Evolutionary conservation across 768 basidiomycete species (phyloP), one percentile per base, ranked within the genome.

Genomic region (Tylopilus sp.): DNA sequence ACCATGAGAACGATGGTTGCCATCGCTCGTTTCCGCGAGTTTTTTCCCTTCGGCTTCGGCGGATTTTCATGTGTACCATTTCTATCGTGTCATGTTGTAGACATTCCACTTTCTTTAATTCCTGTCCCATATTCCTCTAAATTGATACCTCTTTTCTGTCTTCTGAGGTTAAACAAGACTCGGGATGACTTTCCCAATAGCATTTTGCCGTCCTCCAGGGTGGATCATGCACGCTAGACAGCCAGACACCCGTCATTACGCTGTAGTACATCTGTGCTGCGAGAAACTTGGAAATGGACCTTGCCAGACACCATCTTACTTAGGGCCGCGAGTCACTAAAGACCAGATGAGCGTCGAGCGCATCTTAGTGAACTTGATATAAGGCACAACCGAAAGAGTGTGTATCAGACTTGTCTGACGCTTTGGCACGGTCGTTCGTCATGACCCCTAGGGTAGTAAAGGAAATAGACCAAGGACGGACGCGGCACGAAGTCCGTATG

Each of bases 311-410:
- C 0, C 50, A 66, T 63, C 65, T 68, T 38, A 19, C 17, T n/a
- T n/a, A n/a, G n/a, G n/a, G n/a, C n/a, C n/a, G n/a, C n/a, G n/a
- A n/a, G n/a, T n/a, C n/a, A n/a, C 42, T 25, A 11, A 21, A 21
- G 3, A 44, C 40, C 30, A 11, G 29, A 26, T 57, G 22, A 55
- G 26, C 30, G 25, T 22, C 36, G 36, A 40, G 10, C 2, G 42
- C 12, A 31, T 25, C 8, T 19, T 10, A 43, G 17, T 54, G 48
- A 41, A 69, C 69, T 64, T 71, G 64, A 33, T 71, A 68, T n/a
- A 68, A 37, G 30, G 67, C 60, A 42, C 63, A 64, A 10, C 67
- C 69, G 24, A 71, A 61, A 21, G 67, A 54, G 40, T 61, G 67
- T 40, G 69, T 52, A 31, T 67, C 67, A 2, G 58, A 57, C 50